Evolutionary conservation across 306 rosid genomes (phyloP).

Genomic region (Prunus kanzakura): DNA sequence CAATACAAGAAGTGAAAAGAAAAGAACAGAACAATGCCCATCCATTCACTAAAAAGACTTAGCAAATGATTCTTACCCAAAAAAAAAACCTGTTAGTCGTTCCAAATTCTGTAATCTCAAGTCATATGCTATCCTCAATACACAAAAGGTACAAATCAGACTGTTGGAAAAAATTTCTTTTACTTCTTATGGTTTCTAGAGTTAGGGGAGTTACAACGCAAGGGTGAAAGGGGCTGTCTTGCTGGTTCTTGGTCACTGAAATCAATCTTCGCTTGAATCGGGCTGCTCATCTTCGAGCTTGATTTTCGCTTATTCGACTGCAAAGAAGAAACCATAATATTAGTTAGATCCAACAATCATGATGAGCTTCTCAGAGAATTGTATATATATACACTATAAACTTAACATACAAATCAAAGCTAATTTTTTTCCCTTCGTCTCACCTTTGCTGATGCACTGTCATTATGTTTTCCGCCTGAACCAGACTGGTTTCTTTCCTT

Average conservation of each 20-base stretch:
- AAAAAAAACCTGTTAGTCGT: conserved; percentile 21
- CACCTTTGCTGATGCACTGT: conserved; percentile 73
- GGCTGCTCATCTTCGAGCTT: conserved; percentile 48
- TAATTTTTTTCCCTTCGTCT: conserved; percentile 10
- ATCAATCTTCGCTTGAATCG: conserved; percentile 58
- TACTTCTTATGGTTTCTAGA: conserved; percentile 57
- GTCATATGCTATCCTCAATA: not conserved
- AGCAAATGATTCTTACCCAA: conserved; percentile 12
- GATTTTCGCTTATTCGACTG: conserved; percentile 89
- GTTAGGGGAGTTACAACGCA: conserved; percentile 61
- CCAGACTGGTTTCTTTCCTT: conserved; percentile 48
- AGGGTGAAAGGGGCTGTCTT: conserved; percentile 78
- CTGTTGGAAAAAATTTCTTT: conserved; percentile 14
- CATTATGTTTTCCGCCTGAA: conserved; percentile 58
- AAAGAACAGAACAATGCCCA: conserved; percentile 7
- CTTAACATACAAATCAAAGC: not conserved
- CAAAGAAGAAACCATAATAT: conserved; percentile 13
- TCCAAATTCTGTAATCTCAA: not conserved
- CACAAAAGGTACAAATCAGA: conserved; percentile 11
- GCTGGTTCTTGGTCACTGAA: conserved; percentile 47
- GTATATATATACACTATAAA: no score
- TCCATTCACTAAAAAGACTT: conserved; percentile 25
- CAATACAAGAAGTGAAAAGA: no score
- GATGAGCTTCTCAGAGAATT: not conserved
- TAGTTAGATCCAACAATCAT: conserved; percentile 3